Base-by-base conservation (phyloP, 345 rosid genomes). In the Durio zibethinus region DNA sequence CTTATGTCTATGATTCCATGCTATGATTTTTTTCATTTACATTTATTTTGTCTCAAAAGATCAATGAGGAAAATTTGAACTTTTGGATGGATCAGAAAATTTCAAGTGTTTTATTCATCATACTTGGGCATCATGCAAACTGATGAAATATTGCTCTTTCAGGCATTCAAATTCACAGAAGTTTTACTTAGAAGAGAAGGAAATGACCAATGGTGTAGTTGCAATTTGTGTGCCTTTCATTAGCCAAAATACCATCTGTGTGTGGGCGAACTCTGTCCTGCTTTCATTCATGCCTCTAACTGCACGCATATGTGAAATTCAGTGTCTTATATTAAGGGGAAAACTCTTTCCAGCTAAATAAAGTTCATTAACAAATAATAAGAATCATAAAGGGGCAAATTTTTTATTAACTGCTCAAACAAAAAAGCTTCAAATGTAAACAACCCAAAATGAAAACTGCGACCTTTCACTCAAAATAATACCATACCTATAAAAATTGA, bases 121-220 rank as follows among this genome's bases (percentile, higher is more conserved):
- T n/a, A 53, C 11, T 20, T 0, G 1, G 1, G 29, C 65, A 2
- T 29, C 38, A 14, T 1, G 7, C 16, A 61, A 14, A 29, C 29
- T 61, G 20, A 61, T 68, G 73, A 68, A 6, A 68, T 68, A 27
- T 68, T 56, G 60, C 54, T 35, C 45, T 75, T 70, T 53, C 82
- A 88, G 97, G 97, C 66, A 87, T 89, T 47, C 76, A 47, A 82
- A 74, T 92, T 76, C 90, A 89, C 45, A 72, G 93, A 90, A 87
- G 78, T 91, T 89, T 76, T 94, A 94, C 64, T 27, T 89, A 2
- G 90, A 88, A 83, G 92, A 91, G 77, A 86, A 86, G 80, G 97
- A 92, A 82, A 84, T 74, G 78, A 75, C 79, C 29, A 85, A 86
- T 72, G 97, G 97, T 72, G 93, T 94, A 74, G 75, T 90, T 25